Evolutionary conservation across 345 rosid genomes (phyloP).

Genomic region (Heritiera fomes): DNA sequence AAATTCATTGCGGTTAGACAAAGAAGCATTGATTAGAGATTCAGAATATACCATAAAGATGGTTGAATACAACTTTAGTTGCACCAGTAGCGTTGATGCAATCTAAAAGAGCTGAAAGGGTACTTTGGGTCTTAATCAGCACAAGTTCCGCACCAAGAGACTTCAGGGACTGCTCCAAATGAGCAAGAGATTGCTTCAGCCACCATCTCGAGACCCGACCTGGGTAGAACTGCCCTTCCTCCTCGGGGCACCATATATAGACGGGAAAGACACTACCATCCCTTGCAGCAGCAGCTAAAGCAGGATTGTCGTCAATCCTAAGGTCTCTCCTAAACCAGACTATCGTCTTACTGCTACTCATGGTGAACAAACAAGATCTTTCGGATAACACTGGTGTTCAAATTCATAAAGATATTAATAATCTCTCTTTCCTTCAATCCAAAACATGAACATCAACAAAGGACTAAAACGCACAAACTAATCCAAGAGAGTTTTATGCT

Average conservation of each 20-base stretch:
- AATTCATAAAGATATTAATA: conserved; percentile 5
- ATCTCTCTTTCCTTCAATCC: conserved; percentile 11
- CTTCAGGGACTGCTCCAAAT: conserved; percentile 63
- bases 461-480: background rate
- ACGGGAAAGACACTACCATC: conserved; percentile 78
- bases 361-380: conserved; percentile 30
- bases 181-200: conserved; percentile 83
- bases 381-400: background rate
- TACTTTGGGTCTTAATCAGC: conserved; percentile 65
- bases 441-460: conserved; percentile 18
- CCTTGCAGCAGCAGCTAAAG: conserved; percentile 84
- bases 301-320: conserved; percentile 94
- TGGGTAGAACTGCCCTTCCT: conserved; percentile 87
- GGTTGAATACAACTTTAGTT: conserved; percentile 78
- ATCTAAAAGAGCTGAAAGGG: conserved; percentile 64
- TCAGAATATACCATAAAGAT: conserved; percentile 68
- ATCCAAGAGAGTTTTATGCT: background rate
- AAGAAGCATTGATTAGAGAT: background rate
- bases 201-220: conserved; percentile 98
- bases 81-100: conserved; percentile 63
- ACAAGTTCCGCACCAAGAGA: conserved; percentile 79
- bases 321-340: conserved; percentile 98
- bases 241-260: conserved; percentile 89
- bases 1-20: background rate
- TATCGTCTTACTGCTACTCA: conserved; percentile 58